phyloP scores from a whole-genome alignment of 176 grass and related monocot genomes.

The Musa beccarii region DNA sequence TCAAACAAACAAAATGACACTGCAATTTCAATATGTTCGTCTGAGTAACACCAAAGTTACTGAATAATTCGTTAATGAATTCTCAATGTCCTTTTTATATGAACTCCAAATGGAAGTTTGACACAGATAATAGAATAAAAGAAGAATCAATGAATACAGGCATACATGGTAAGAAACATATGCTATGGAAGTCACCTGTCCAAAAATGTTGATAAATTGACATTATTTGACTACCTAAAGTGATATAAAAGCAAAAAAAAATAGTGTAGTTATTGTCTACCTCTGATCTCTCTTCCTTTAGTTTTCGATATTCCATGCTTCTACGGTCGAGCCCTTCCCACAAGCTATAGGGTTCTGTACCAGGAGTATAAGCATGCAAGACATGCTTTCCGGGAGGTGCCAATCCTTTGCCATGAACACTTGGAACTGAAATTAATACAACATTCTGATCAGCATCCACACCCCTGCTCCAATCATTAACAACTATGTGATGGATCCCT shows the following conservation, averaged over 20 bases:
- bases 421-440: slow-evolving; percentile 82
- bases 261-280: slow-evolving; percentile 26
- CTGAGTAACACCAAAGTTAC: neutral
- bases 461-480: slow-evolving; percentile 77
- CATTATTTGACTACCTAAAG: too few species aligned
- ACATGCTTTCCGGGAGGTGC: slow-evolving; percentile 75
- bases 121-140: neutral
- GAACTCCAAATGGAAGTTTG: neutral
- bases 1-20: neutral
- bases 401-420: slow-evolving; percentile 53
- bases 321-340: slow-evolving; percentile 82
- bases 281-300: slow-evolving; percentile 89
- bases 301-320: slow-evolving; percentile 50
- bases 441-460: slow-evolving; percentile 82
- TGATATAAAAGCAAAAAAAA: neutral
- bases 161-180: neutral
- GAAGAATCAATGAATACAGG: neutral
- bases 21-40: neutral
- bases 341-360: slow-evolving; percentile 78
- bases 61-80: too few species aligned
- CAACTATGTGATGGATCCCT: slow-evolving; percentile 92
- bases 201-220: neutral
- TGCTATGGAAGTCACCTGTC: neutral
- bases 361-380: slow-evolving; percentile 89
- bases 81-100: neutral